Base-by-base conservation (phyloP, 768 basidiomycete genomes). In the Boletus bicolor region DNA sequence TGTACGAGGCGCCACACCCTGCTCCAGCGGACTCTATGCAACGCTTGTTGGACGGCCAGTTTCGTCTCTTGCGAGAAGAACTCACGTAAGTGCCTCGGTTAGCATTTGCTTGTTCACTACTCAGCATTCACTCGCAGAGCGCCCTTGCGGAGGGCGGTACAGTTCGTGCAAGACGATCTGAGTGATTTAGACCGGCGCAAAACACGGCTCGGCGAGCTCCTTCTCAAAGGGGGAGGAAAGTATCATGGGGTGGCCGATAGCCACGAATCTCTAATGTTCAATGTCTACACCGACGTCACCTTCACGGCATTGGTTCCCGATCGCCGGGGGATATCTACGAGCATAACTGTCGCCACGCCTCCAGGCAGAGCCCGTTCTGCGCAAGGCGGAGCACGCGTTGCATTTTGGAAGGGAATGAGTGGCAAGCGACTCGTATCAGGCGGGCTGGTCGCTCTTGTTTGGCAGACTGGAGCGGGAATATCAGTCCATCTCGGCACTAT, bases 21-120 rank as follows among this genome's bases (percentile, higher is more conserved):
- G 76, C 78, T 12, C 80, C 80, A 0, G 58, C 69, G 4, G 77
- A 77, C 15, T 82, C 81, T 24, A 88, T 91, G 81, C 78, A 86
- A 53, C 75, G 83, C 8, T 72, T 85, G 21, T 71, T 90, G 11
- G 90, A 92, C 54, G 79, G 86, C 4, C 87, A 91, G 59, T 91
- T 87, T 67, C 81, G 89, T 35, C 76, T 91, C 0, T 71, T 91
- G 36, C 75, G 89, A 37, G 89, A 90, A 59, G 89, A 91, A 53
- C 70, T 87, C 17, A 86, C 79, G 82, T 86, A 61, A 24, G 81
- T 65, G 7, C 15, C 6, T n/a, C 2, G 2, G 4, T 44, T 44
- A 7, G 38, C 41, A 0, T 21, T 15, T 34, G 4, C 7, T 26
- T 30, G 32, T n/a, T 12, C 19, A 7, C n/a, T 35, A 46, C 35